A percentile compares a stretch with the other conserved stretches of the same genome.
Conservation (phyloP, 2,329 filamentous ascomycete species). For the Rhexocercosporidium sp. region DNA sequence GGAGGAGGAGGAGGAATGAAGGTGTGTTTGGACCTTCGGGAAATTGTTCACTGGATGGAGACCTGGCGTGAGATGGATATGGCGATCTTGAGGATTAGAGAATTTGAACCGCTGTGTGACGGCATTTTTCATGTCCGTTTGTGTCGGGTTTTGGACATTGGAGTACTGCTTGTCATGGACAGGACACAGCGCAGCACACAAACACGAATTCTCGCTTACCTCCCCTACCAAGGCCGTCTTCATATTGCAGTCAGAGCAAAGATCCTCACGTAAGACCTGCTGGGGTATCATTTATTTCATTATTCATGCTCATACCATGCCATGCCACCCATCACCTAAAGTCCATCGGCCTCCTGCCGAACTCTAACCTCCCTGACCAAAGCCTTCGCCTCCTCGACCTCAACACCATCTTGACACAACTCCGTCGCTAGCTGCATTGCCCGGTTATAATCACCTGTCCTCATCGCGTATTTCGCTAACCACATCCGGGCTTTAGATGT, state of each 20-base stretch:
- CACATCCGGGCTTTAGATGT: conserved; percentile 94
- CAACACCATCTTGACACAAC: conserved; percentile 92
- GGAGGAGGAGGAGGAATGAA: conserved; percentile 49
- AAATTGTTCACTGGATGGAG: too few species aligned
- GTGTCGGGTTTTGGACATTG: too few species aligned
- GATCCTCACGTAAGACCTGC: not conserved
- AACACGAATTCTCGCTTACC: too few species aligned
- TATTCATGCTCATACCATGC: not conserved
- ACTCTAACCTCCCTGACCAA: conserved; percentile 85
- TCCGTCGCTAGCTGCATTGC: conserved; percentile 86
- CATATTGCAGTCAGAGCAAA: not conserved
- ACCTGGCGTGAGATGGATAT: too few species aligned
- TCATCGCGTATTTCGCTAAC: conserved; percentile 84
- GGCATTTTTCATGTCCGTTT: too few species aligned
- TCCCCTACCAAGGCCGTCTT: too few species aligned
- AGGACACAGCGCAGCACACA: too few species aligned
- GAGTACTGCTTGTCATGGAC: too few species aligned
- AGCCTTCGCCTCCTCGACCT: conserved; percentile 96
- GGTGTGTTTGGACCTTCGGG: too few species aligned
- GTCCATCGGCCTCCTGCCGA: conserved; percentile 53
- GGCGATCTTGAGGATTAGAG: too few species aligned
- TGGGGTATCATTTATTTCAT: conserved; percentile 17
- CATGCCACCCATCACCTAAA: not conserved
- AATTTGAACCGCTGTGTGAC: too few species aligned
- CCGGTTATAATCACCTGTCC: conserved; percentile 73